Base-by-base conservation (phyloP, 163 green algal species). In the Chloromonas sp. region DNA sequence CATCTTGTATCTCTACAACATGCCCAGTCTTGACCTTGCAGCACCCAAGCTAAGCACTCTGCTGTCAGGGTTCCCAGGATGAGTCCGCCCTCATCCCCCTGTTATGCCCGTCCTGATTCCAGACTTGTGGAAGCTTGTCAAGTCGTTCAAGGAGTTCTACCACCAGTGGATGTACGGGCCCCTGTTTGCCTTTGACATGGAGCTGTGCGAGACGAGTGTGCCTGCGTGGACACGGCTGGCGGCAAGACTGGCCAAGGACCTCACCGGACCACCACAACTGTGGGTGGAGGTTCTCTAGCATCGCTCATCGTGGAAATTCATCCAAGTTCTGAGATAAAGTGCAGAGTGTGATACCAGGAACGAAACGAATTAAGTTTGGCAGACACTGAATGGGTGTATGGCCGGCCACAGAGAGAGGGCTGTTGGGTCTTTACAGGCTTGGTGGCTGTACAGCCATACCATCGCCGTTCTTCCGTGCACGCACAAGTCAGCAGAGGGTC, bases 61-160 rank as follows among this genome's bases (percentile, higher is more conserved):
- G 8, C 13, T n/a, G 8, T 76, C 8, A 76, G 70, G 13, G 13
- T 76, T 76, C 8, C 13, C 70, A 76, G 8, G 8, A 76, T n/a
- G 70, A 76, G 70, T 76, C 70, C 13, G 70, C 13, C 70, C 70
- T n/a, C 15, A 15, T 81, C 14, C 76, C 3, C 76, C 76, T 15
- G 14, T 81, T 81, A 11, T 58, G 14, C 15, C 0, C 15, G 14
- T 3, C 58, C 36, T 60, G 66, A 61, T 58, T 0, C 2, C 86
- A 89, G 87, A 90, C 62, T 71, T 90, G 66, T 90, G 87, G 87
- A 86, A 85, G 87, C 82, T 90, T 78, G 84, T 90, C 11, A 61
- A 84, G 15, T 78, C 81, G 60, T 90, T 90, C 82, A 82, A 84
- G 13, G 84, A 90, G 81, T 60, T 82, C 79, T 88, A 90, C 82